Percentiles rank a stretch among this genome's conserved stretches.
phyloP scores from a whole-genome alignment of 345 rosid genomes.

The Citrus cavaleriei region DNA sequence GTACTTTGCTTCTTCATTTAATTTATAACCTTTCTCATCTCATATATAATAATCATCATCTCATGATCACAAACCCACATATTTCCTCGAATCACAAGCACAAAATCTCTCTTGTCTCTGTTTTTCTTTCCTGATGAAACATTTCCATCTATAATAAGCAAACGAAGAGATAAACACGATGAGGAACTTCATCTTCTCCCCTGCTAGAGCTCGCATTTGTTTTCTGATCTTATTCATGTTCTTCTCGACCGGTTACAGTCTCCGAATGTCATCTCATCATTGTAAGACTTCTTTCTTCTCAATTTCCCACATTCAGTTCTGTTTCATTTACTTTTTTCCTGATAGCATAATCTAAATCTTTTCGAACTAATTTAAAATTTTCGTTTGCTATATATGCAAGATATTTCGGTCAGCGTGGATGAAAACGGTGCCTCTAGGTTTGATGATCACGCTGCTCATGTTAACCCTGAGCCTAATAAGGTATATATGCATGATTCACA shows the following conservation, averaged over 20 bases:
- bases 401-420: conserved; percentile 1
- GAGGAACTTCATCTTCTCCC: background rate
- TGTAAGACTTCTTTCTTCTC: background rate
- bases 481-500: background rate
- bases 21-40: background rate
- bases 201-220: conserved; percentile 8
- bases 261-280: background rate
- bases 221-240: conserved; percentile 10
- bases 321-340: background rate
- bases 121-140: background rate
- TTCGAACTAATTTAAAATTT: background rate
- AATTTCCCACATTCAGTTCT: background rate
- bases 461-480: background rate
- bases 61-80: background rate
- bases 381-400: background rate
- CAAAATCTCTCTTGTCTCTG: background rate
- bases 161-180: background rate
- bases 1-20: background rate
- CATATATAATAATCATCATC: too few species aligned
- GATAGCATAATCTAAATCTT: background rate
- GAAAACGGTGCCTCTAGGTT: background rate
- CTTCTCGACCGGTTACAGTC: background rate
- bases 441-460: background rate
- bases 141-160: background rate
- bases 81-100: background rate